phyloP scores from a whole-genome alignment of 768 basidiomycete species.

The Tricholomella constricta region DNA sequence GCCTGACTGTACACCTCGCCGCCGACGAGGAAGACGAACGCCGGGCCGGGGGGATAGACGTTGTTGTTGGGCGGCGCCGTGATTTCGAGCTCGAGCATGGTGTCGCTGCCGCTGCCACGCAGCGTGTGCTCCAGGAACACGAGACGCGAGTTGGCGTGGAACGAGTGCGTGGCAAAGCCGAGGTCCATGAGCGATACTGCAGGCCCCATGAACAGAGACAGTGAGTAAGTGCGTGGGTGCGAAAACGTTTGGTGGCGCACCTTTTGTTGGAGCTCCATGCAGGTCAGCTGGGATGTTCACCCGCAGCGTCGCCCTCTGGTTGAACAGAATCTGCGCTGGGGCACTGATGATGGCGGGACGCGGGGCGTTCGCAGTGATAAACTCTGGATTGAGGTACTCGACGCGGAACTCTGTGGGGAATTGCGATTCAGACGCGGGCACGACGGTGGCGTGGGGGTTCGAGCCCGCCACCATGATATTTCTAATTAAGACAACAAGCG shows the following conservation, averaged over 20 bases:
- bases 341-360: conserved; percentile 36
- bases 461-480: conserved; percentile 39
- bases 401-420: conserved; percentile 41
- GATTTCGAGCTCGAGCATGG: conserved; percentile 32
- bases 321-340: conserved; percentile 38
- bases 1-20: no score
- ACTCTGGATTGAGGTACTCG: conserved; percentile 43
- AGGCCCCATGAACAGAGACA: neutral
- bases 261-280: conserved; percentile 24
- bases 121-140: no score
- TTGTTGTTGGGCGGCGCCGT: conserved; percentile 38
- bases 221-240: neutral
- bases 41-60: conserved; percentile 36
- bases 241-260: conserved; percentile 21
- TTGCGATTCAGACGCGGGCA: no score
- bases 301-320: conserved; percentile 32
- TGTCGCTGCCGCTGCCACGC: no score
- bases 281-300: conserved; percentile 32
- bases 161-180: conserved; percentile 43
- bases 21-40: no score
- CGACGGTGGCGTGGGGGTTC: conserved; percentile 37
- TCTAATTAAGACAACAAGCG: no score
- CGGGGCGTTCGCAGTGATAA: conserved; percentile 36
- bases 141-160: conserved; percentile 31
- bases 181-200: conserved; percentile 42